phyloP scores from a whole-genome alignment of 2,329 filamentous ascomycete genomes.

The Incumbomyces lentus region DNA sequence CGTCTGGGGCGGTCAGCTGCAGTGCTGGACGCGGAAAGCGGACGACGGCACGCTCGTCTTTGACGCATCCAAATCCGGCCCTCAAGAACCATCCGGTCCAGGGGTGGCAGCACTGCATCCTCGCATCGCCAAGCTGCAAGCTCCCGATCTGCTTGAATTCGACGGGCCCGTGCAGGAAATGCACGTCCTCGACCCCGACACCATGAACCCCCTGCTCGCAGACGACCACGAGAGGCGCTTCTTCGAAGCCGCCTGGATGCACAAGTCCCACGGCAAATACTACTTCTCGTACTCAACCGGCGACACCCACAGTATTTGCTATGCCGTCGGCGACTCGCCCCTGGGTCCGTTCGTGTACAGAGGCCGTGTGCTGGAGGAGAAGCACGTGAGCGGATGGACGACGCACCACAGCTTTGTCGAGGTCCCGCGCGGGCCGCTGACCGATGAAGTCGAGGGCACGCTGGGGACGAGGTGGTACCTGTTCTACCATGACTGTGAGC shows the following conservation, averaged over 20 bases:
- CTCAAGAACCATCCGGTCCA: constrained; percentile 49
- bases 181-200: constrained; percentile 53
- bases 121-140: constrained; percentile 52
- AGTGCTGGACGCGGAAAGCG: constrained; percentile 48
- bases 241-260: constrained; percentile 74
- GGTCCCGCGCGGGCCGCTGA: constrained; percentile 43
- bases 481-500: constrained; percentile 64
- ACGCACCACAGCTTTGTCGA: constrained; percentile 72
- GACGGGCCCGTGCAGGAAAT: constrained; percentile 45
- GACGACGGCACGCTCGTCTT: constrained; percentile 39
- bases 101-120: constrained; percentile 52
- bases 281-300: constrained; percentile 72
- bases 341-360: constrained; percentile 63
- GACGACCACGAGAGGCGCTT: constrained; percentile 65
- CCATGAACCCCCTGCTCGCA: constrained; percentile 48
- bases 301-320: constrained; percentile 68
- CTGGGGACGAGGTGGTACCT: constrained; percentile 52
- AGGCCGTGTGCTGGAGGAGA: constrained; percentile 60
- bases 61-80: constrained; percentile 43
- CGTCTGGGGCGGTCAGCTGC: constrained; percentile 70
- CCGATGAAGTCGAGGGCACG: background rate
- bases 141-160: constrained; percentile 56
- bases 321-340: constrained; percentile 55
- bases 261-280: constrained; percentile 59
- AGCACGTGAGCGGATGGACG: constrained; percentile 61